phyloP scores from a whole-genome alignment of 2,329 filamentous ascomycete species.

The Aquanectria penicillioides region DNA sequence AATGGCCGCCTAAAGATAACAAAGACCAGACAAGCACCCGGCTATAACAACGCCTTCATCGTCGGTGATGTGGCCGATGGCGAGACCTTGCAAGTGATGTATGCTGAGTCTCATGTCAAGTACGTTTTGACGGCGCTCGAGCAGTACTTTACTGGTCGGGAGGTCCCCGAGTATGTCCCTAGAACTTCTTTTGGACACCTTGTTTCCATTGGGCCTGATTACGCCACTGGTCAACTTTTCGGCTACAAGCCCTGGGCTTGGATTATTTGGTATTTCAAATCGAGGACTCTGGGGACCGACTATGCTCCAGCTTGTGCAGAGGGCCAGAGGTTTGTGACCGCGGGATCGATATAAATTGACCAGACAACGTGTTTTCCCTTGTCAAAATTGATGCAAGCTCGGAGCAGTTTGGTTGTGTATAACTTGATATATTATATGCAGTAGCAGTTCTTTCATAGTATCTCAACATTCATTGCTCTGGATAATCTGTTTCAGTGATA shows the following conservation, averaged over 20 bases:
- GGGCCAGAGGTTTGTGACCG: neutral
- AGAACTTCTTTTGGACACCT: neutral
- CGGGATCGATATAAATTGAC: neutral
- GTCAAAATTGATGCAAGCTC: no score
- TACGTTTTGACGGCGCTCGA: neutral
- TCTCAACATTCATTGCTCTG: no score
- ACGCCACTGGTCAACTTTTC: neutral
- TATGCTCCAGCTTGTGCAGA: neutral
- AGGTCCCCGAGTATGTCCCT: neutral
- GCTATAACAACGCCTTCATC: constrained; percentile 7
- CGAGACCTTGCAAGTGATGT: constrained; percentile 36
- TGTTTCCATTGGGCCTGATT: neutral
- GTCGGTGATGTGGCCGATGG: constrained; percentile 66
- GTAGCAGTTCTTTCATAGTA: no score
- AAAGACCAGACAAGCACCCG: neutral
- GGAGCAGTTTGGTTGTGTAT: no score
- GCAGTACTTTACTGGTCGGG: neutral
- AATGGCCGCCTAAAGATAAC: constrained; percentile 2
- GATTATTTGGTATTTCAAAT: neutral
- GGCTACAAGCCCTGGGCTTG: neutral
- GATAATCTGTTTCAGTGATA: no score
- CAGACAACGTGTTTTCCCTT: no score
- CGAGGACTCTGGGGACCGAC: neutral
- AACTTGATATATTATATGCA: no score
- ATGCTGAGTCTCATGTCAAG: neutral